A percentile compares a stretch with the other conserved stretches of the same genome.
Evolutionary conservation across 1,139 yeast genomes (phyloP).

Genomic region (Debaryomycetaceae sp.): DNA sequence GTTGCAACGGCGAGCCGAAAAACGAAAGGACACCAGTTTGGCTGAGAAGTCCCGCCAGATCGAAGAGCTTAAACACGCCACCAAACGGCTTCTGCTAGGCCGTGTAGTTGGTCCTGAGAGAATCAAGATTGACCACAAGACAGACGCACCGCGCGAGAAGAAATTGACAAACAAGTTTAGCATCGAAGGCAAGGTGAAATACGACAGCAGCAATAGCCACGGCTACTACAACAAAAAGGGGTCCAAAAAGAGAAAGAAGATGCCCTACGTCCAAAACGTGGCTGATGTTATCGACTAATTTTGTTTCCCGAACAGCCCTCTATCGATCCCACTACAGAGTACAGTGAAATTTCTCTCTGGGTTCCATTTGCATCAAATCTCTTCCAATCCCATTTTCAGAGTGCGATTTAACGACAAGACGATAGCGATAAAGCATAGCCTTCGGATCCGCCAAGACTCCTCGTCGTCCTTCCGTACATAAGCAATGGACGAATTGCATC

Average conservation of each 20-base stretch:
- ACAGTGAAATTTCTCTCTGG: neutral
- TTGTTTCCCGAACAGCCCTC: no score
- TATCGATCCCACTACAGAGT: no score
- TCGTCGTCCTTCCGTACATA: no score
- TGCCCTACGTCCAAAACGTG: conserved; percentile 11
- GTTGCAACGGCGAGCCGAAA: conserved; percentile 47
- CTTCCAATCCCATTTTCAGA: neutral
- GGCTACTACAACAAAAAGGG: conserved; percentile 8
- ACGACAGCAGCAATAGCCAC: conserved; percentile 11
- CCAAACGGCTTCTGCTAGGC: conserved; percentile 4
- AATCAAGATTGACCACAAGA: neutral
- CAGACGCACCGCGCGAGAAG: neutral
- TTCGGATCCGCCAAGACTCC: no score
- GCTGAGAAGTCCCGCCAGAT: conserved; percentile 6
- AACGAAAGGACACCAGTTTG: conserved; percentile 14
- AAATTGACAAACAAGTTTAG: conserved; percentile 2
- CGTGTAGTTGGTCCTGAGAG: conserved; percentile 3
- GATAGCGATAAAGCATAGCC: no score
- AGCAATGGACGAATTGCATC: no score
- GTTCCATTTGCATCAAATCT: neutral
- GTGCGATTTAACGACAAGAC: neutral
- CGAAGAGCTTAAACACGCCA: conserved; percentile 6
- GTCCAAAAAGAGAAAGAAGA: conserved; percentile 2
- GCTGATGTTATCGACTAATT: conserved; percentile 15
- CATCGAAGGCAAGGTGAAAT: conserved; percentile 10